Conservation (phyloP, 805 yeast species). For the Hanseniaspora osmophila region DNA sequence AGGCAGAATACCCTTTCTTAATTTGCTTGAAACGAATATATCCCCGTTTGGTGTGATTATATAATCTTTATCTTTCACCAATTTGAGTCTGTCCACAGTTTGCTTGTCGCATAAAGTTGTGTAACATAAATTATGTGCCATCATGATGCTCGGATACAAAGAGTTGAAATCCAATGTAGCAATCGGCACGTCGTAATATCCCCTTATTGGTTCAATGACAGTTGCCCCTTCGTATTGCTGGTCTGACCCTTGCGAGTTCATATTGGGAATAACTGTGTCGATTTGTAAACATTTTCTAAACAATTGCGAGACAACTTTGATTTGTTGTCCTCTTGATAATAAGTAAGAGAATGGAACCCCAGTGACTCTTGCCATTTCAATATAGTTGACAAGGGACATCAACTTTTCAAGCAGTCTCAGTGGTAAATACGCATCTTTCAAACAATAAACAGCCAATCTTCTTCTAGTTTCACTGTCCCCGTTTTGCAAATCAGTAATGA, state of each 20-base stretch:
- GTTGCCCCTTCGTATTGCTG: constrained; percentile 98
- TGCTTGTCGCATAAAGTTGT: constrained; percentile 68
- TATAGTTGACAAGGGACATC: constrained; percentile 92
- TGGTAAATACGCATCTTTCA: constrained; percentile 91
- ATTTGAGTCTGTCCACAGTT: constrained; percentile 47
- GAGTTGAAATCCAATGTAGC: constrained; percentile 97
- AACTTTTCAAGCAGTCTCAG: constrained; percentile 75
- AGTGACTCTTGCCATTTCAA: constrained; percentile 98
- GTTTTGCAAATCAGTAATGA: constrained; percentile 85
- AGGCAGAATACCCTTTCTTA: constrained; percentile 79
- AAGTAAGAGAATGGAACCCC: constrained; percentile 94
- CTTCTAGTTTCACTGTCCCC: constrained; percentile 88
- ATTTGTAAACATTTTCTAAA: constrained; percentile 83
- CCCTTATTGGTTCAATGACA: constrained; percentile 90
- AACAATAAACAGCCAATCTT: constrained; percentile 89
- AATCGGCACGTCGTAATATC: constrained; percentile 92
- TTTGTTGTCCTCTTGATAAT: constrained; percentile 89
- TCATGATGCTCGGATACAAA: constrained; percentile 94
- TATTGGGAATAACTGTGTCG: constrained; percentile 80
- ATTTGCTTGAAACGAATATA: constrained; percentile 56
- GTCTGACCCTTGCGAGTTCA: constrained; percentile 68
- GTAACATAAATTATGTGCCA: constrained; percentile 96
- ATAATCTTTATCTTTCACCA: constrained; percentile 66
- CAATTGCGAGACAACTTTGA: constrained; percentile 89
- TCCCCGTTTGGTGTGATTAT: constrained; percentile 85